Base-by-base conservation (phyloP, 1,284 basidiomycete genomes). In the Trichosporon faecale region DNA sequence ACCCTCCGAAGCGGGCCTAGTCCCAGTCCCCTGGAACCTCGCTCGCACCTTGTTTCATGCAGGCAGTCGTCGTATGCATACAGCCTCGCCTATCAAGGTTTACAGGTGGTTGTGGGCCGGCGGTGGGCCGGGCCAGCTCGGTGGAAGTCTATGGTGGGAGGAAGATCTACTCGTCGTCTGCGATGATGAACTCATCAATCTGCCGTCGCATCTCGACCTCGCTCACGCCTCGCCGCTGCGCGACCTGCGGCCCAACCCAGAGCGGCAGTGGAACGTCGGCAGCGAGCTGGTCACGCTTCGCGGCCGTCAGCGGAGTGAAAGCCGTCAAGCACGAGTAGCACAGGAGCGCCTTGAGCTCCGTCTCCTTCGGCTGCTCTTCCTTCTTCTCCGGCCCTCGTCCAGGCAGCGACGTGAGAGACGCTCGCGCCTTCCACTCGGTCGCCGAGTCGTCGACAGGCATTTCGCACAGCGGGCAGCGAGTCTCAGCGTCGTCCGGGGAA, bases 281-380 rank as follows among this genome's bases (percentile, higher is more conserved):
- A 7, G 66, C 23, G 8, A 63, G 69, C 44, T 29, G 60, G 27
- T 75, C 72, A 21, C 64, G 66, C 7, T 69, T 66, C 1, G 70
- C 70, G 1, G 73, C 71, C 11, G 78, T 74, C 11, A 73, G 66
- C 18, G 80, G 78, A 1, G 89, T 90, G 52, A 92, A 82, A 0
- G 88, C 89, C 4, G 91, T 90, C 70, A 90, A 87, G 76, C 91
- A 93, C 9, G 88, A 86, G 78, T 93, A 93, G 77, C 91, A 93
- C 1, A 93, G 85, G 35, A 84, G 76, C 0, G 85, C 80, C 1
- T 87, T 85, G 27, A 91, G 84, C 8, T 52, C 64, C 7, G 23
- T 68, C 40, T 14, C 33, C 52, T 8, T 14, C 21, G 25, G 27
- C 14, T 23, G 18, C 23, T 46, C 63, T 65, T 31, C 25, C 57